Evolutionary conservation across 139 green algal genomes (phyloP), one percentile per base, ranked within the genome.

Genomic region (Pleodorina starrii): DNA sequence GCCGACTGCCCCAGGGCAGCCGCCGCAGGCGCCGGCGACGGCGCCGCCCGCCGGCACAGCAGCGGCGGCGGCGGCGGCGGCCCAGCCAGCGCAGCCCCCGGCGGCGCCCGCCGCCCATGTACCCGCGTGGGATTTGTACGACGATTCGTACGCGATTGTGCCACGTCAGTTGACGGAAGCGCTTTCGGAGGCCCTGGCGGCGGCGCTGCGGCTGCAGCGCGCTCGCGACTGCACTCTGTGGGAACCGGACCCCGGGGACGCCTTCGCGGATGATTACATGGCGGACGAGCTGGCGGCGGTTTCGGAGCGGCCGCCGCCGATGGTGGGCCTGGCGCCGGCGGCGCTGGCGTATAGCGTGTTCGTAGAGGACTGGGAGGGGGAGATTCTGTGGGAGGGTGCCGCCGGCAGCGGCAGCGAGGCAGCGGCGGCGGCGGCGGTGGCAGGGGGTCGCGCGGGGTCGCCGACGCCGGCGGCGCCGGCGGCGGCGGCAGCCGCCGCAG

Each of bases 271-370:
- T 36, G 79, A 75, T 29, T 75, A 72, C 51, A 42, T 76, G 42
- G 60, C 43, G 60, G 81, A 87, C 43, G 81, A 87, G 42, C 60
- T 87, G 42, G 81, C 25, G n/a, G 17, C 5, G 29, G 21, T 87
- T 9, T 25, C 81, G 23, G n/a, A 38, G 5, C 27, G 60, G 12
- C 32, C 23, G 46, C 83, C 83, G 0, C 9, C 1, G 9, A 88
- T 88, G 83, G 1, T 80, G 23, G 83, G 83, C 25, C 27, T 88
- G 2, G 68, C 68, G 66, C 83, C 83, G 38, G 66, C 38, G 46
- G 83, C 51, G 17, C 69, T 88, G 44, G 68, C 83, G 35, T 80
- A 72, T 66, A 19, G 44, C 40, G 66, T 80, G 5, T 88, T 81
- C 35, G 21, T 38, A 23, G 44, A 54, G 23, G 83, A 88, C 68